Evolutionary conservation across 768 basidiomycete genomes (phyloP), one percentile per base, ranked within the genome.

Genomic region (Serpula lacrymans): DNA sequence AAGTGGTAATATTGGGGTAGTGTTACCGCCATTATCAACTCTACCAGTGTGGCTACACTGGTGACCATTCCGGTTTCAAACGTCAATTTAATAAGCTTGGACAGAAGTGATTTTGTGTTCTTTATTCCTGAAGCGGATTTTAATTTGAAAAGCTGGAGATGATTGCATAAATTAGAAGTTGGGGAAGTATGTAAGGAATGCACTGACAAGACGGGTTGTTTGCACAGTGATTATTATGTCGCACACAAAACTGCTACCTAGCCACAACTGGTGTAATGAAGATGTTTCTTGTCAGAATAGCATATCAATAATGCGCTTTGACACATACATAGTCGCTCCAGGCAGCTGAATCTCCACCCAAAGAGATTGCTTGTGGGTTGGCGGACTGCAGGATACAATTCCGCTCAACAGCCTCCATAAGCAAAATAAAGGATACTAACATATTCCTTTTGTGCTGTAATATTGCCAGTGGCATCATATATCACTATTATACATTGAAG

Each of bases 11-110:
- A 14, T 33, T 14, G 31, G 31, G n/a, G 6, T 33, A 6, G 20
- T n/a, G n/a, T n/a, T n/a, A n/a, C n/a, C n/a, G n/a, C n/a, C n/a
- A 33, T 33, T 6, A 33, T n/a, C 8, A 33, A 18, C n/a, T 33
- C 31, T 6, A 33, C 14, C n/a, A 14, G 20, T 14, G 31, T 33
- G 14, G 31, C 31, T 14, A 33, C 7, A 6, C 14, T 18, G 6
- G 31, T 33, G 31, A 33, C n/a, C 31, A 33, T 33, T 6, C 31
- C 31, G 20, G 31, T 33, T 18, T 33, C 31, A 33, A 33, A 14
- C 8, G 31, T 33, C 31, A 33, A 14, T 33, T 33, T 33, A 6
- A 33, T 14, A 14, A 33, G 31, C 20, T 14, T 33, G 20, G n/a
- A 8, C 8, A 33, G 14, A n/a, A 33, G n/a, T 14, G 31, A 33